Evolutionary conservation across 768 basidiomycete species (phyloP).

Genomic region (Panus rudis): DNA sequence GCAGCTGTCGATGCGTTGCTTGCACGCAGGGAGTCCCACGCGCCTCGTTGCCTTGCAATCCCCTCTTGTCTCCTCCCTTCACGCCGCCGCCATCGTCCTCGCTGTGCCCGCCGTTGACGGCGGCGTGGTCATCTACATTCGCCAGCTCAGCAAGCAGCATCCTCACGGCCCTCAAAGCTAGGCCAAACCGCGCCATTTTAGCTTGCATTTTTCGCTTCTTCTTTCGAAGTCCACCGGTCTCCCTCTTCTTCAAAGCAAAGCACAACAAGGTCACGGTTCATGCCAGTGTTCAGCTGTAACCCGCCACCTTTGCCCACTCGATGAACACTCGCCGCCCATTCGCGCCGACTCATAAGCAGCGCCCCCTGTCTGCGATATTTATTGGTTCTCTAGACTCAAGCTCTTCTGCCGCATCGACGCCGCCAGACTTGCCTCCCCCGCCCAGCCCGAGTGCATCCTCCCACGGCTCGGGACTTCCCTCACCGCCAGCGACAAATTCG

Average conservation of each 20-base stretch:
- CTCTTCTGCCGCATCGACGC: constrained; percentile 28
- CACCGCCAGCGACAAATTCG: constrained; percentile 81
- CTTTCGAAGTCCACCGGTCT: no score
- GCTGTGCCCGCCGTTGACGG: constrained; percentile 10
- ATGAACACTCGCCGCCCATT: constrained; percentile 46
- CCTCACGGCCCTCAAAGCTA: no score
- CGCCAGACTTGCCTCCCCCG: constrained; percentile 52
- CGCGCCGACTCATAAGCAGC: constrained; percentile 33
- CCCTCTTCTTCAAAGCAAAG: no score
- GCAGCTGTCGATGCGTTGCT: no score
- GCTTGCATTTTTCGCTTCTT: no score
- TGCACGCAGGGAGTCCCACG: constrained; percentile 9
- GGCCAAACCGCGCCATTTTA: no score
- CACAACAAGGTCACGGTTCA: neutral
- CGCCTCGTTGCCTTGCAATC: constrained; percentile 7
- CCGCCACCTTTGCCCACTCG: constrained; percentile 11
- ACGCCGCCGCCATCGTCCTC: constrained; percentile 2
- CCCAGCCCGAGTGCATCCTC: constrained; percentile 55
- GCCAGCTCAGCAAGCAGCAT: no score
- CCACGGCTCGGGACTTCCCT: constrained; percentile 62
- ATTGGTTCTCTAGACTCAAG: constrained; percentile 48
- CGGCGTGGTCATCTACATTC: constrained; percentile 8
- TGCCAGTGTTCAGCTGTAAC: constrained; percentile 12
- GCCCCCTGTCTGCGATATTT: constrained; percentile 59
- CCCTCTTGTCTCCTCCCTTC: constrained; percentile 3